These are phyloP conservation scores for Ormosia emarginata DNA, from an alignment of 306 rosid genomes.

Conservation along the genomic window DNA sequence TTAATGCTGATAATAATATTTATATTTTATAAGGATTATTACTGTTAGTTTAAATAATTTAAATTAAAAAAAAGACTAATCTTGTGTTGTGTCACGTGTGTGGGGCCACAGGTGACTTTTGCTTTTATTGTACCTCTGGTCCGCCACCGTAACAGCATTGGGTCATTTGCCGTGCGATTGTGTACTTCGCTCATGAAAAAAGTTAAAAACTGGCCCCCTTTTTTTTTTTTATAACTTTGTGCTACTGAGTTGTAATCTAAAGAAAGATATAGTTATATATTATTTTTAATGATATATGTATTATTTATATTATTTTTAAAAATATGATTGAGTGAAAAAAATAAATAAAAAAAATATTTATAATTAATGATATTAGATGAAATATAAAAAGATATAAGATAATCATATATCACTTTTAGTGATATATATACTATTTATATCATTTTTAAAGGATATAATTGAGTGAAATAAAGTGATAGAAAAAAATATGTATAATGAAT, in stretches of 20 bases:
- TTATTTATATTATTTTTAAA: too few relatives aligned
- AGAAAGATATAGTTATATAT: too few relatives aligned
- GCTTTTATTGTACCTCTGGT: neutral
- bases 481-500: too few relatives aligned
- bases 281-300: too few relatives aligned
- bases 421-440: too few relatives aligned
- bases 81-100: slow-evolving; percentile 10
- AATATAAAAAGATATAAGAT: too few relatives aligned
- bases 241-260: neutral
- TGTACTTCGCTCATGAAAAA: neutral
- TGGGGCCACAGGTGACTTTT: slow-evolving; percentile 30
- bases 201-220: neutral
- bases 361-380: too few relatives aligned
- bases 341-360: too few relatives aligned
- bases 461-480: too few relatives aligned
- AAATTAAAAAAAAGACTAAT: neutral
- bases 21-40: neutral
- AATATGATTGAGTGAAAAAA: too few relatives aligned
- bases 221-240: neutral
- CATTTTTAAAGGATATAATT: too few relatives aligned
- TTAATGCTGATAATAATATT: neutral
- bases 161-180: slow-evolving; percentile 1
- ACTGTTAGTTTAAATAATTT: neutral
- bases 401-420: too few relatives aligned
- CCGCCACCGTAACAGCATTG: slow-evolving; percentile 16